phyloP scores from a whole-genome alignment of 345 rosid species.

The Clarkia xantiana region DNA sequence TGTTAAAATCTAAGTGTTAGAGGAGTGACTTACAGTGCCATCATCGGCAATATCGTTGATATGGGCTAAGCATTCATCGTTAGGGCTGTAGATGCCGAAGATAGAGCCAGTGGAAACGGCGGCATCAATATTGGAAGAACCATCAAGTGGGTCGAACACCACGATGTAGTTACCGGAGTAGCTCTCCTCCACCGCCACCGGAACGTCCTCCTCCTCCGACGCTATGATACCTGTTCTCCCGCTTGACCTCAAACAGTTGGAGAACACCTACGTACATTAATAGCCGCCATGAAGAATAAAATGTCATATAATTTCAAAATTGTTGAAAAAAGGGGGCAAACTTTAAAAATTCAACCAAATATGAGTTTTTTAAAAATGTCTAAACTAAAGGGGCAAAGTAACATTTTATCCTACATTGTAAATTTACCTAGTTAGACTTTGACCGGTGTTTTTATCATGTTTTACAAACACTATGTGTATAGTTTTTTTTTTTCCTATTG shows the following conservation, averaged over 20 bases:
- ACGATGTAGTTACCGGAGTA: slow-evolving; percentile 89
- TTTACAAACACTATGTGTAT: too few species aligned
- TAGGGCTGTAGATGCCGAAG: slow-evolving; percentile 87
- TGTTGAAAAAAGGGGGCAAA: too few species aligned
- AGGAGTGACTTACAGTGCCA: background rate
- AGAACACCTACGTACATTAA: slow-evolving; percentile 46
- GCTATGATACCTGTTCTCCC: slow-evolving; percentile 94
- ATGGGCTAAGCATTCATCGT: slow-evolving; percentile 75
- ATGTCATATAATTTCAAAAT: too few species aligned
- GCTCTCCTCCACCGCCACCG: slow-evolving; percentile 90
- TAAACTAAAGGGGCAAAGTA: too few species aligned
- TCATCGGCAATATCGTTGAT: slow-evolving; percentile 40
- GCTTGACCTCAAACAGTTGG: slow-evolving; percentile 81
- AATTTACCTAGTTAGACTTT: too few species aligned
- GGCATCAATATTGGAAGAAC: slow-evolving; percentile 90
- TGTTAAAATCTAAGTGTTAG: background rate
- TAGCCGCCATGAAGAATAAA: too few species aligned
- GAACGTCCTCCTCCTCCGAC: slow-evolving; percentile 95
- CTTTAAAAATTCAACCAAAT: too few species aligned
- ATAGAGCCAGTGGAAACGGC: slow-evolving; percentile 96
- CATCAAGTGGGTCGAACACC: slow-evolving; percentile 91
- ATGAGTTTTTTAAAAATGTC: too few species aligned
- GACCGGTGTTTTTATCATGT: too few species aligned
- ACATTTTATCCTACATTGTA: too few species aligned
- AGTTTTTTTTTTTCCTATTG: too few species aligned